A percentile compares a stretch with the other conserved stretches of the same genome.
Evolutionary conservation across 1,284 basidiomycete species (phyloP).

Genomic region (Pascua sp.): DNA sequence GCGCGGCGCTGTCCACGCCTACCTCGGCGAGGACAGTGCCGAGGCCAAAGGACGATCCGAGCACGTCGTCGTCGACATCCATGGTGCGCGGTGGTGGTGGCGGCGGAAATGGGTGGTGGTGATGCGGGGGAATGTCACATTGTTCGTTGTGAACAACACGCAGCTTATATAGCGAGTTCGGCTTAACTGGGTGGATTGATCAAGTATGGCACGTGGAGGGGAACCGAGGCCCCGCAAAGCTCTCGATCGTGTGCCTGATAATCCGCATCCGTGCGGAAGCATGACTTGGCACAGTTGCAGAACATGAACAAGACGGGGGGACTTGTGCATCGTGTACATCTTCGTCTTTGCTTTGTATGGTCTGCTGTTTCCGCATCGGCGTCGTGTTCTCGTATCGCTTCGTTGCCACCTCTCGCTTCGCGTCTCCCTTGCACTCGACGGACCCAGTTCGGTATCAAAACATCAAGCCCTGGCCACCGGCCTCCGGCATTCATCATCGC

Average conservation of each 20-base stretch:
- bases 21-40: constrained; percentile 31
- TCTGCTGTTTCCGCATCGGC: no score
- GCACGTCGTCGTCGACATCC: constrained; percentile 23
- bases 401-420: no score
- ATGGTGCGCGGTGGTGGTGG: constrained; percentile 7
- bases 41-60: constrained; percentile 37
- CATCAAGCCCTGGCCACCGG: no score
- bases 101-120: neutral
- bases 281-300: no score
- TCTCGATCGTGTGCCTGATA: neutral
- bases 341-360: no score
- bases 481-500: no score
- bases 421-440: no score
- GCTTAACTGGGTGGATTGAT: neutral
- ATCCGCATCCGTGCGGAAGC: no score
- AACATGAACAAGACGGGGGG: no score
- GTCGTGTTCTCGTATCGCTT: no score
- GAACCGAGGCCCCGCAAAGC: neutral
- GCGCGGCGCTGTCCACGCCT: constrained; percentile 34
- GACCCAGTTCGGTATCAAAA: no score
- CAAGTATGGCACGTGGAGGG: neutral
- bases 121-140: neutral
- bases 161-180: constrained; percentile 1
- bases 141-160: neutral
- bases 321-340: no score